Evolutionary conservation across 2,329 filamentous ascomycete species (phyloP), one percentile per base, ranked within the genome.

Genomic region (Zymoseptoria pseudotritici): DNA sequence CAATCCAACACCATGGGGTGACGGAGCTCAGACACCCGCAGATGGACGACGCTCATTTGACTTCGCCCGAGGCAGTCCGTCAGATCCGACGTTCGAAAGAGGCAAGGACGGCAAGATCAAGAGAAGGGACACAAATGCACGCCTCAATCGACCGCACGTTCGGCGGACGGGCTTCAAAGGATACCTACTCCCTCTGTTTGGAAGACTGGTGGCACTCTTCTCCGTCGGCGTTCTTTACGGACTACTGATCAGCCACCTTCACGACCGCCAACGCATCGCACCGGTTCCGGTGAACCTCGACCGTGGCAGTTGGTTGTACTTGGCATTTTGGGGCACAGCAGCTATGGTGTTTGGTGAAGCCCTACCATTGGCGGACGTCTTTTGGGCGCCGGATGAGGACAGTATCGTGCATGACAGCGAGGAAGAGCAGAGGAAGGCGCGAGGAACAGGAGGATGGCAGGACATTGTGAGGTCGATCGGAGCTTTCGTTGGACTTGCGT

Each of bases 181-280:
- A 26, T 69, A 68, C 57, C 60, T 69, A 49, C 69, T 87, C 2
- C 83, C 85, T 0, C 74, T 69, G 17, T 24, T 69, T 2, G 69
- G 61, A 10, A 65, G 69, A 29, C 61, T 59, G n/a, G 13, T 63
- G 0, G 76, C 94, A 2, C 80, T 97, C 9, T 94, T 94, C 70
- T 76, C 81, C 0, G 86, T 96, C 46, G 94, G 94, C 0, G 81
- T 93, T 57, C 83, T 87, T 17, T 97, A 96, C 73, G 93, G 93
- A 1, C 78, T 88, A 1, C 80, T 97, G 50, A 87, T 97, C 49
- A 86, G 88, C 20, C 86, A 90, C 71, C 78, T 97, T 52, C 91
- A 93, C 67, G 85, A 87, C 63, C 84, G 85, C 55, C 81, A 85
- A 64, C 80, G 82, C 53, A 78, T 91, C 54, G 82, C 83, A 0